Evolutionary conservation across 2,329 filamentous ascomycete species (phyloP), one percentile per base, ranked within the genome.

Genomic region (Colletotrichum sp.): DNA sequence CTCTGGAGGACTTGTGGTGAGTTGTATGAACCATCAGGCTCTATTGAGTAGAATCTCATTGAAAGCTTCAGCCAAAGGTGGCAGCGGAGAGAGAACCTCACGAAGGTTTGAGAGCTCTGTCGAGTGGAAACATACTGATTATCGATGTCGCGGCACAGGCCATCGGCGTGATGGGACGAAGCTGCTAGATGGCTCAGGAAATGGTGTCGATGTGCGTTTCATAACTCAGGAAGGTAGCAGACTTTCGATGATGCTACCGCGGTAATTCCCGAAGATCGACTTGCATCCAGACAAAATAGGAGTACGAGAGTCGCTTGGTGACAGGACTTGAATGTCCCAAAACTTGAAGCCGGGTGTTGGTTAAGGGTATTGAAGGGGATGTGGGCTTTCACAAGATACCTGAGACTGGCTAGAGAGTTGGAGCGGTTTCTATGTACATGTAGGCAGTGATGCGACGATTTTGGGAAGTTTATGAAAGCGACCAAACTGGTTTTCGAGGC

Each of bases 401-500:
- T 12, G 19, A 49, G 5, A n/a, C 19, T 49, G 9, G 9, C 39
- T 12, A 12, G 9, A 49, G 19, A n/a, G 5, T n/a, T 49, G 19
- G 39, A 49, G 39, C 19, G 9, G 19, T 12, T n/a, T 49, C 39
- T 0, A n/a, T n/a, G 1, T 1, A 6, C 19, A 7, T n/a, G 19
- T 12, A n/a, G 39, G 39, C 5, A 1, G 9, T n/a, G 3, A 49
- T 49, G 19, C 1, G 39, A 12, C 19, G 19, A n/a, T 2, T n/a
- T 49, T 6, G 5, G 8, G 2, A 7, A 12, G 9, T n/a, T 49
- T 4, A 49, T 12, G 39, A 7, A n/a, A 49, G 3, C 1, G 7
- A 49, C 1, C 39, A 7, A 0, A n/a, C 2, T 49, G 19, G 5
- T 0, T 12, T 12, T 49, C 11, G 5, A 44, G 0, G 9, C 3